These are phyloP conservation scores for Pyrenochaeta sp. DNA, from an alignment of 2,329 filamentous ascomycete species.

Conservation along the genomic window DNA sequence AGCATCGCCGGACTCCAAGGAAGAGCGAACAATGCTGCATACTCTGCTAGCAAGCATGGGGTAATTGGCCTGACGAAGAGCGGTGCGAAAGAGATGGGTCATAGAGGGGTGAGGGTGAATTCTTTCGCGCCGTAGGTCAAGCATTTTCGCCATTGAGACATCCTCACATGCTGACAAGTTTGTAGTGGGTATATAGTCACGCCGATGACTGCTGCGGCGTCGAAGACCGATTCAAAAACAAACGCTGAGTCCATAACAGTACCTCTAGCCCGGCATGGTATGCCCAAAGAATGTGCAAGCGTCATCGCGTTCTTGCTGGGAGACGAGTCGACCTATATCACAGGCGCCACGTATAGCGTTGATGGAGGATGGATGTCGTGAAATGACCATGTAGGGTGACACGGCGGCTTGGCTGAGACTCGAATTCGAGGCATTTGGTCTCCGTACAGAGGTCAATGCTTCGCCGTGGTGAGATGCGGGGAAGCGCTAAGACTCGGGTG, in stretches of 20 bases:
- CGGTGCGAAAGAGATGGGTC: constrained; percentile 47
- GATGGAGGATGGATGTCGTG: constrained; percentile 15
- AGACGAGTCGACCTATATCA: constrained; percentile 20
- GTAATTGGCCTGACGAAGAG: constrained; percentile 48
- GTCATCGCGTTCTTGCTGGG: constrained; percentile 19
- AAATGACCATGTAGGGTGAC: neutral
- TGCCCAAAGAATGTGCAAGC: constrained; percentile 13
- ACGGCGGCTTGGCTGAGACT: neutral
- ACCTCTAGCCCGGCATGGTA: constrained; percentile 6
- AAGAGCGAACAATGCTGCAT: constrained; percentile 45
- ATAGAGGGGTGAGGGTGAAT: constrained; percentile 37
- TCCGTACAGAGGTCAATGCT: no score
- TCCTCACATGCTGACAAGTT: neutral
- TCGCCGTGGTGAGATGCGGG: no score
- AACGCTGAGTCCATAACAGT: constrained; percentile 10
- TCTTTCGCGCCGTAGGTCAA: constrained; percentile 32
- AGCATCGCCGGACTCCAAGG: constrained; percentile 58
- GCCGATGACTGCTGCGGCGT: constrained; percentile 14
- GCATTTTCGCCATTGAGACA: neutral
- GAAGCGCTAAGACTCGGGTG: no score
- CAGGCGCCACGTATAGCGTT: constrained; percentile 11
- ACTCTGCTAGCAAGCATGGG: constrained; percentile 47
- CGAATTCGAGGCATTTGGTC: no score
- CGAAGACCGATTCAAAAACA: constrained; percentile 1
- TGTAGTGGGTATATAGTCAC: constrained; percentile 15